Percentiles rank a stretch among this genome's conserved stretches.
Evolutionary conservation across 164 flowering plant genomes (phyloP).

Genomic region (Magnolia changhungtana): DNA sequence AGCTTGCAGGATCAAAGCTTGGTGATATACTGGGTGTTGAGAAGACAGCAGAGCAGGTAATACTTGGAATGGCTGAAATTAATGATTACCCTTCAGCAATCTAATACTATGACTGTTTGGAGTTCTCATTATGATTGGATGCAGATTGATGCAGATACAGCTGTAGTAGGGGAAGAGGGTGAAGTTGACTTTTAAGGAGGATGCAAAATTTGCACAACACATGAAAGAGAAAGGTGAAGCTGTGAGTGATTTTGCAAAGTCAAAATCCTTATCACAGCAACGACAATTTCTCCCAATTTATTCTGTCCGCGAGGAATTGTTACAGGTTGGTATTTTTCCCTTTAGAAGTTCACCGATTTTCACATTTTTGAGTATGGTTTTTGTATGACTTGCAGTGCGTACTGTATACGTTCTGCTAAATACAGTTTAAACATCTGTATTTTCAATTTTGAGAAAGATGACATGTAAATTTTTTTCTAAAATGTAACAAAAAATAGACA

Average conservation of each 20-base stretch:
- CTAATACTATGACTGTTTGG: not conserved
- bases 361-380: not conserved
- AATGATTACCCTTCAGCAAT: not conserved
- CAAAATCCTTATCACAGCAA: conserved; percentile 77
- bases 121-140: not conserved
- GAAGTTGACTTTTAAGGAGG: conserved; percentile 95
- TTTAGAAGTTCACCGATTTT: not conserved
- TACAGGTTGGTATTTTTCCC: conserved; percentile 43
- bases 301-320: conserved; percentile 84
- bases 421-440: no score
- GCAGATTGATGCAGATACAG: conserved; percentile 96
- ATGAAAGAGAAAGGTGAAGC: conserved; percentile 83
- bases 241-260: conserved; percentile 95
- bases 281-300: conserved; percentile 89
- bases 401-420: no score
- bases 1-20: conserved; percentile 96
- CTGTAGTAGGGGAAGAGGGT: conserved; percentile 86
- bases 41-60: conserved; percentile 89
- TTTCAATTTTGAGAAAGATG: no score
- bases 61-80: not conserved
- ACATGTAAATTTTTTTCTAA: no score
- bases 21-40: conserved; percentile 98
- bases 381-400: not conserved
- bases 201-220: conserved; percentile 92
- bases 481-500: no score